These are phyloP conservation scores for Chytriomyces confervae DNA, from an alignment of 192 early-diverging fungal genomes.

Conservation along the genomic window DNA sequence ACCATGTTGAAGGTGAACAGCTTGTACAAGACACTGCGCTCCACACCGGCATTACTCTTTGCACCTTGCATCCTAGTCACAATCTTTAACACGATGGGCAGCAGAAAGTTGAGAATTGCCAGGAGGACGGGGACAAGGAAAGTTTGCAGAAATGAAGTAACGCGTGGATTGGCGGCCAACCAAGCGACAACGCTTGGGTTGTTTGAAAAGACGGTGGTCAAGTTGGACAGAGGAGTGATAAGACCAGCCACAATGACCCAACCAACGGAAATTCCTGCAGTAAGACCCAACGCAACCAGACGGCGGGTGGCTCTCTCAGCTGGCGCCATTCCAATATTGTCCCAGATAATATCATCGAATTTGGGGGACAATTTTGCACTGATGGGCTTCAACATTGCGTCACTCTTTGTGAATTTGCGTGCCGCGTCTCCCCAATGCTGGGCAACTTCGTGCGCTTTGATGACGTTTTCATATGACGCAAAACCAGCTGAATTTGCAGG, in stretches of 20 bases:
- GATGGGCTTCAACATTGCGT: conserved; percentile 14
- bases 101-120: conserved; percentile 42
- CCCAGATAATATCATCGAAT: conserved; percentile 59
- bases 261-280: conserved; percentile 40
- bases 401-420: conserved; percentile 3
- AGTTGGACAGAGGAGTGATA: conserved; percentile 36
- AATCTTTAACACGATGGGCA: conserved; percentile 45
- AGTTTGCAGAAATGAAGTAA: conserved; percentile 38
- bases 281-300: conserved; percentile 40
- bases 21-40: conserved; percentile 53
- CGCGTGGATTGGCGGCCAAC: conserved; percentile 26
- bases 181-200: conserved; percentile 24
- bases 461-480: conserved; percentile 42
- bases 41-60: conserved; percentile 42
- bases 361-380: conserved; percentile 45
- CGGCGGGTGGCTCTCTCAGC: conserved; percentile 37
- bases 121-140: conserved; percentile 43
- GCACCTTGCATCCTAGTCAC: conserved; percentile 49
- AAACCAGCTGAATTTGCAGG: conserved; percentile 45
- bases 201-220: conserved; percentile 10
- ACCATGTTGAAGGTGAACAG: conserved; percentile 48
- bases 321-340: conserved; percentile 46
- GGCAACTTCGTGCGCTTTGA: conserved; percentile 38
- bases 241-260: conserved; percentile 41
- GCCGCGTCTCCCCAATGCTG: background rate